Evolutionary conservation across 2,329 filamentous ascomycete species (phyloP).

Genomic region (Piedraia hortae): DNA sequence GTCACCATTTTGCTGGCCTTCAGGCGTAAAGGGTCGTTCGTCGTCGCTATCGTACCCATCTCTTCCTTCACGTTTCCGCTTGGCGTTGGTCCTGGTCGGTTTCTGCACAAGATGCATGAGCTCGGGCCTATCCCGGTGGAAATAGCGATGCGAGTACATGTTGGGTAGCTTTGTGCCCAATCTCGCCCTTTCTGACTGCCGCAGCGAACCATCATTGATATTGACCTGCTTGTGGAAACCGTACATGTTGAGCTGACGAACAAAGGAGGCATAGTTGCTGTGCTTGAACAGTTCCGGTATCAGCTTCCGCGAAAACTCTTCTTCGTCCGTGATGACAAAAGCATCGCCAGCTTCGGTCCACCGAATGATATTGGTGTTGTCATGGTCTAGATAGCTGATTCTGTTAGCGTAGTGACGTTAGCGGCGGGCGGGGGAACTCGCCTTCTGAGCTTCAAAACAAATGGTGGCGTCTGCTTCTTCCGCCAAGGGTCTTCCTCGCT

Average conservation of each 20-base stretch:
- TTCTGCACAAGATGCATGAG: constrained; percentile 92
- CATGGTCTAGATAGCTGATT: constrained; percentile 79
- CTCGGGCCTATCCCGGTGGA: constrained; percentile 76
- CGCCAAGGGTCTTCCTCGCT: too few relatives aligned
- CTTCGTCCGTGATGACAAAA: constrained; percentile 88
- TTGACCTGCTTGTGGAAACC: constrained; percentile 27
- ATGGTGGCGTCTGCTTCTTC: constrained; percentile 90
- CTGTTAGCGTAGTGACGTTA: not conserved
- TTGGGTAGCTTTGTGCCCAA: constrained; percentile 80
- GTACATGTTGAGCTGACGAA: constrained; percentile 37
- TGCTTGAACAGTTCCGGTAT: constrained; percentile 56
- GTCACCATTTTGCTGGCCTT: constrained; percentile 5
- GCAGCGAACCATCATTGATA: constrained; percentile 94
- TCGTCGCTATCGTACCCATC: constrained; percentile 49
- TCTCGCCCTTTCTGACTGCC: constrained; percentile 86
- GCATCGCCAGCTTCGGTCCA: constrained; percentile 95
- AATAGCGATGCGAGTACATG: constrained; percentile 94
- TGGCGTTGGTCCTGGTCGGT: constrained; percentile 39
- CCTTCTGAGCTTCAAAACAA: constrained; percentile 96
- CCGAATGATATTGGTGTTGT: constrained; percentile 80
- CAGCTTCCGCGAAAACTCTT: constrained; percentile 50
- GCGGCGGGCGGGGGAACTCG: constrained; percentile 18
- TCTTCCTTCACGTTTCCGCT: constrained; percentile 28
- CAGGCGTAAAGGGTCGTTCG: constrained; percentile 15
- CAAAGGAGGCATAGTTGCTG: constrained; percentile 54